Conservation (phyloP, 345 rosid species). For the Salix brachista region DNA sequence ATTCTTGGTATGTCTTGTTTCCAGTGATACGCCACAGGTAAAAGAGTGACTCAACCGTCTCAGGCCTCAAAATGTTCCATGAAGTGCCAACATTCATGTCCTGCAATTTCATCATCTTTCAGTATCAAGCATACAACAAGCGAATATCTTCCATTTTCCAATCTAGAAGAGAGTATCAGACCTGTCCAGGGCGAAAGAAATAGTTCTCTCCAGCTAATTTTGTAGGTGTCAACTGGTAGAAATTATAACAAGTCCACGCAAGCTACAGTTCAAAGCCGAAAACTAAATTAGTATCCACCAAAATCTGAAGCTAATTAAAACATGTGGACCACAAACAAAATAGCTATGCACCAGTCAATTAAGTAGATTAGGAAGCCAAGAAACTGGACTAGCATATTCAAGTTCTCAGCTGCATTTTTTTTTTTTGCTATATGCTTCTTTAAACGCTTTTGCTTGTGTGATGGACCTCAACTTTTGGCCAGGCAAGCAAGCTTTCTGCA, state of each 20-base stretch:
- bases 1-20: slow-evolving; percentile 90
- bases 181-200: slow-evolving; percentile 73
- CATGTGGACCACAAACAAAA: not conserved
- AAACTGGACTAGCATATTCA: not conserved
- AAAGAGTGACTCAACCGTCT: slow-evolving; percentile 90
- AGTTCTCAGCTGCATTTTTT: not conserved
- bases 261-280: slow-evolving; percentile 45
- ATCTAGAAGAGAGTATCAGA: slow-evolving; percentile 12
- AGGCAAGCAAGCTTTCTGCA: too few relatives aligned
- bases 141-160: too few relatives aligned
- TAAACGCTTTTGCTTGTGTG: not conserved
- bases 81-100: slow-evolving; percentile 98
- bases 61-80: slow-evolving; percentile 95
- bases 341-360: not conserved
- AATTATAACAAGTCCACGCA: slow-evolving; percentile 97
- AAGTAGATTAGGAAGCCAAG: not conserved
- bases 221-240: slow-evolving; percentile 87
- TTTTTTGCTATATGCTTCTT: not conserved
- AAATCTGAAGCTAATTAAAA: not conserved
- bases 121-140: not conserved
- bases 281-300: not conserved
- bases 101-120: slow-evolving; percentile 31
- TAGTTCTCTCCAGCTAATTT: slow-evolving; percentile 98
- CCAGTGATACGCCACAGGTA: slow-evolving; percentile 98
- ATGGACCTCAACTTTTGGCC: not conserved